Evolutionary conservation across 129 eudicot genomes (phyloP).

Genomic region (Centella asiatica): DNA sequence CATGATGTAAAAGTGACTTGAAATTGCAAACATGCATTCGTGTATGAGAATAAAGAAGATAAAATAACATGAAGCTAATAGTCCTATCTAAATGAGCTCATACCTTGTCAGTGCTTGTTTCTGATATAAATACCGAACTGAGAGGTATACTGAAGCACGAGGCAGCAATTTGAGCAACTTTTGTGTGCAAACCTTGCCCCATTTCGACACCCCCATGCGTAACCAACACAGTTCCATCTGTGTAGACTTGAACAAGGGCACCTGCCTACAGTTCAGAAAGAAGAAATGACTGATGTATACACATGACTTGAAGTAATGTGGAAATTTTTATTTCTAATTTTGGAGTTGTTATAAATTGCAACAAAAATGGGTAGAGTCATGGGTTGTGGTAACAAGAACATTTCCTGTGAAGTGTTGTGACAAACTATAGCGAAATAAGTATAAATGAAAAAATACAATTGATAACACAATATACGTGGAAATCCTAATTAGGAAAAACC

Average conservation of each 20-base stretch:
- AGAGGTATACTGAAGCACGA: constrained; percentile 85
- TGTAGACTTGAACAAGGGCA: constrained; percentile 92
- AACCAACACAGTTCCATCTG: constrained; percentile 95
- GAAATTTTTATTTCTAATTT: background rate
- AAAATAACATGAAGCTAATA: background rate
- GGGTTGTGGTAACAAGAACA: too few species aligned
- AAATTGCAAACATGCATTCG: too few species aligned
- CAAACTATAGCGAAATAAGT: too few species aligned
- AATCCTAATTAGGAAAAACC: too few species aligned
- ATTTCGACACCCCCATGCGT: constrained; percentile 99
- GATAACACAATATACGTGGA: too few species aligned
- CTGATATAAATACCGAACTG: constrained; percentile 81
- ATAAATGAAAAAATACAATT: too few species aligned
- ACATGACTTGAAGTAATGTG: too few species aligned
- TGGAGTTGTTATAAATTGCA: too few species aligned
- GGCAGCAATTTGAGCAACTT: constrained; percentile 94
- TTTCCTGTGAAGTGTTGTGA: too few species aligned
- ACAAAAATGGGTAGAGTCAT: too few species aligned
- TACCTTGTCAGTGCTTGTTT: constrained; percentile 99
- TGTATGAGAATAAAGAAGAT: background rate
- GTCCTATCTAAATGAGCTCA: background rate
- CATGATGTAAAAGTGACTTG: too few species aligned
- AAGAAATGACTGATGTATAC: too few species aligned
- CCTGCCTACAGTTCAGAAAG: constrained; percentile 61
- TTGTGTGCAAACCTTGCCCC: constrained; percentile 99